Percentiles rank a stretch among this genome's conserved stretches.
Conservation (phyloP, 2,329 filamentous ascomycete species). For the Aureobasidium melanogenum region DNA sequence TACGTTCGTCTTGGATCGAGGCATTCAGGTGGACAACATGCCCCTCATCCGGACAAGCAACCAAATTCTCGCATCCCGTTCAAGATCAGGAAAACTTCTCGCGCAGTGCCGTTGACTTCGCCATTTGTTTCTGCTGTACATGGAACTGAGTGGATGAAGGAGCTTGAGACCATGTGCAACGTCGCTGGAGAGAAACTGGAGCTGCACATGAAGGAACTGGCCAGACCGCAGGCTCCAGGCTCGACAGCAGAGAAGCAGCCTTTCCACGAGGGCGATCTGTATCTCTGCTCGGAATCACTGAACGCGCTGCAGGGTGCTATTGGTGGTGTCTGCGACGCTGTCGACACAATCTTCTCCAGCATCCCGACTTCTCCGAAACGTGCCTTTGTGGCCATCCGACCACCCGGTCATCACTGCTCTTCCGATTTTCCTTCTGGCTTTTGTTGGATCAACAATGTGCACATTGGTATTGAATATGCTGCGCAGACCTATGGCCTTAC, state of each 20-base stretch:
- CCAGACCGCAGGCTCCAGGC: conserved; percentile 35
- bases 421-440: conserved; percentile 85
- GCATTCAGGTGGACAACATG: conserved; percentile 60
- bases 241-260: conserved; percentile 50
- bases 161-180: conserved; percentile 77
- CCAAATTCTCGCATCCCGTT: conserved; percentile 60
- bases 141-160: conserved; percentile 86
- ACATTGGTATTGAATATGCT: conserved; percentile 90
- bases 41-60: conserved; percentile 56
- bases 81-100: conserved; percentile 70
- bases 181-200: conserved; percentile 70
- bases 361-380: conserved; percentile 36
- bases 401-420: conserved; percentile 93
- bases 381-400: conserved; percentile 86
- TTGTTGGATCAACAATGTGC: conserved; percentile 98
- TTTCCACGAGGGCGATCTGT: conserved; percentile 83
- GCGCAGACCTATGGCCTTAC: conserved; percentile 77
- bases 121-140: conserved; percentile 83
- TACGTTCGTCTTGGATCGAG: conserved; percentile 85
- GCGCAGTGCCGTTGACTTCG: conserved; percentile 62
- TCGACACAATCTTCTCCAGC: conserved; percentile 66
- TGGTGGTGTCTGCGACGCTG: conserved; percentile 85
- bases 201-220: conserved; percentile 66
- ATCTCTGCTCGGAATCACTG: conserved; percentile 77
- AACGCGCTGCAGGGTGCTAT: conserved; percentile 83